phyloP scores from a whole-genome alignment of 768 basidiomycete species.

The Pleurotus platypus region DNA sequence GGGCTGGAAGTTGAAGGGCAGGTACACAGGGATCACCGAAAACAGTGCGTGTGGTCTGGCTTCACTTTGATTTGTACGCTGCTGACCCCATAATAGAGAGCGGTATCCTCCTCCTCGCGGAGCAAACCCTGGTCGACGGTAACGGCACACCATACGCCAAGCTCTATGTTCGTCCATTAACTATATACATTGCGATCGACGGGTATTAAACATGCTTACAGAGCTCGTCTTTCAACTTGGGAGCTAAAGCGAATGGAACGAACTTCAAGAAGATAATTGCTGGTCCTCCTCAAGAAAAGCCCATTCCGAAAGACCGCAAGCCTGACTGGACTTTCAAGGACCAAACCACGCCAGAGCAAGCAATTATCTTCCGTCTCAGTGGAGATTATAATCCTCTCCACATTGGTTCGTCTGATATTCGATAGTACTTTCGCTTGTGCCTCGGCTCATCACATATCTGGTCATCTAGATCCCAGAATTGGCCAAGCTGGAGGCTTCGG shows the following conservation, averaged over 20 bases:
- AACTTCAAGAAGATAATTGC: conserved; percentile 64
- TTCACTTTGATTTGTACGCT: background rate
- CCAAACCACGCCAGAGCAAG: conserved; percentile 62
- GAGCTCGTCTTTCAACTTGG: conserved; percentile 68
- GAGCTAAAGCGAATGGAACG: conserved; percentile 58
- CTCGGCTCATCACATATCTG: background rate
- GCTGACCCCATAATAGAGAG: conserved; percentile 43
- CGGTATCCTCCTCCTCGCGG: conserved; percentile 68
- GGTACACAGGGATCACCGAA: conserved; percentile 70
- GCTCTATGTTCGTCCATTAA: conserved; percentile 45
- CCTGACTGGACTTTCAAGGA: conserved; percentile 62
- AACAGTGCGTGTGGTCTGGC: conserved; percentile 56
- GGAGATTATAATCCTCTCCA: conserved; percentile 82
- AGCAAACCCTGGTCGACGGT: conserved; percentile 61
- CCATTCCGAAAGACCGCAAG: conserved; percentile 55
- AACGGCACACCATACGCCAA: conserved; percentile 56
- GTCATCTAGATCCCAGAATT: conserved; percentile 58
- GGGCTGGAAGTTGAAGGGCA: conserved; percentile 72
- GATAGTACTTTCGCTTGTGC: background rate
- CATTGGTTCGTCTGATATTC: conserved; percentile 41
- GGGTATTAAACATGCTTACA: conserved; percentile 17
- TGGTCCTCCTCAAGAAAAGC: conserved; percentile 56
- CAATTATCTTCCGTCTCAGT: conserved; percentile 66
- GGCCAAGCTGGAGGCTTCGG: conserved; percentile 78
- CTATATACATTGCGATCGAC: background rate